Evolutionary conservation across 2,329 filamentous ascomycete genomes (phyloP), one percentile per base, ranked within the genome.

Genomic region (Diplodia mutila): DNA sequence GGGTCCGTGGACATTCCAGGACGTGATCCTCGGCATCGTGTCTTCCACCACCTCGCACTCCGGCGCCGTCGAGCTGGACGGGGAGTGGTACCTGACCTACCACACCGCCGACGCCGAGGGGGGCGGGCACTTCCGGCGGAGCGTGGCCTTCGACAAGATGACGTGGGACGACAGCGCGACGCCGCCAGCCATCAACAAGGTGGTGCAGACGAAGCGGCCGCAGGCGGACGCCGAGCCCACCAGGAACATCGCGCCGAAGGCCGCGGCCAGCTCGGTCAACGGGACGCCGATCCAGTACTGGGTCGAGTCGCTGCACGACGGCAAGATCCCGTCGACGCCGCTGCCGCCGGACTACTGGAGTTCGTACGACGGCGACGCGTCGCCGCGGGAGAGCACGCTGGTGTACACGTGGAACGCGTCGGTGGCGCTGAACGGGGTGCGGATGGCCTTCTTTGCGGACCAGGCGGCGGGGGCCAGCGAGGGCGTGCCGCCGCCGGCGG

Each of bases 271-370:
- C 1, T 70, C 71, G 0, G 68, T 68, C 3, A 71, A 72, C 63
- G 67, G 66, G 9, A 79, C 76, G 5, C 77, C 77, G 0, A 77
- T 80, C 42, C 78, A 80, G 70, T 80, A 80, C 70, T 80, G 78
- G 77, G 73, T 77, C 11, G 73, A 73, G 16, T 71, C 77, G 14
- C 68, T 79, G 57, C 77, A 79, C 67, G 77, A 80, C 63, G 75
- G 69, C 21, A 69, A 70, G 52, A 72, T 80, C 29, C 72, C 73
- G 48, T 57, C 68, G 54, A 75, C 71, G 23, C 77, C 78, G 4
- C 72, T 79, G 8, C 78, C 77, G 42, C 77, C 78, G 2, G 78
- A 80, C 68, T 79, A 79, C 70, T 80, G 78, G 78, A 71, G 69
- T 63, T 78, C 77, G 8, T 80, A 77, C 68, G 72, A 69, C 18